Evolutionary conservation across 148 eudicot genomes (phyloP), one percentile per base, ranked within the genome.

Genomic region (Oxyria digyna): DNA sequence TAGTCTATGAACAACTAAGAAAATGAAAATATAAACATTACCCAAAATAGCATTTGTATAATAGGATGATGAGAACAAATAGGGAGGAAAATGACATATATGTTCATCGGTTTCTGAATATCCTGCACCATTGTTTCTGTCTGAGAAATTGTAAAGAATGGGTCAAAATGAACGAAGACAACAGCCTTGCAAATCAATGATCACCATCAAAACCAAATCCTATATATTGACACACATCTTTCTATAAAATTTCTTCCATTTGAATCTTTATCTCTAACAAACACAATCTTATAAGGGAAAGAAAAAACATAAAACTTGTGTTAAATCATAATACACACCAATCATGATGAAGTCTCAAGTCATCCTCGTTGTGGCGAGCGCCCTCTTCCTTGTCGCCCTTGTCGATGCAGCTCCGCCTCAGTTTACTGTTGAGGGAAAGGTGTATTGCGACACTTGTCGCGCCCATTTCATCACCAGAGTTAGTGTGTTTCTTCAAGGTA

Each of bases 391-490:
- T 24, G 21, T 65, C 4, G 42, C 78, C 35, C 67, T 74, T 64
- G 23, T 74, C 3, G 42, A 67, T 12, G 7, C 57, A 8, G 55
- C 62, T 14, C 31, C 14, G 11, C 4, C 31, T 4, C 62, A 54
- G 48, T 81, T 76, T 78, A 5, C 1, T 1, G 78, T 82, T 15
- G 78, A 79, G 24, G 82, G 82, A 18, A 46, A 74, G 32, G 85
- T 82, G 8, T 82, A 71, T 18, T 82, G 85, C 33, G 85, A 82
- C 55, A 71, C 69, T 4, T 82, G 85, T 41, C 80, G 85, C 12
- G 26, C 62, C 6, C 72, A 74, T 6, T 82, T 79, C 72, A 17
- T 73, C 23, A 82, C 76, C 23, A 55, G 46, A 42, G 23, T 72
- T 31, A 76, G 76, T 67, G 67, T 67, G 29, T 68, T 11, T 26